Conservation (phyloP, 108 stramenopile species). For the Nitzschia palea region DNA sequence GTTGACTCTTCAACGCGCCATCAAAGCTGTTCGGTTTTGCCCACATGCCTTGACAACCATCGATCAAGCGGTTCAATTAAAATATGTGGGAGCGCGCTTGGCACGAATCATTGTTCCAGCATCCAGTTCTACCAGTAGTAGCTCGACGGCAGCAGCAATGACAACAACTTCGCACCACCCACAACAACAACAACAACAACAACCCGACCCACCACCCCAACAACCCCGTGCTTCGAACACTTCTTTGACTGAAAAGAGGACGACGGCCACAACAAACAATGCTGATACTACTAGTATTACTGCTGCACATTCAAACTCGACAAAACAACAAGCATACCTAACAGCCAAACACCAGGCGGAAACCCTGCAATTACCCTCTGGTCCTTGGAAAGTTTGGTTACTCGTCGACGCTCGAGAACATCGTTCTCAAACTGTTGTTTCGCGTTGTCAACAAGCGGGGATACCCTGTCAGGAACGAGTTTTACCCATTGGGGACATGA, state of each 20-base stretch:
- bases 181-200: background rate
- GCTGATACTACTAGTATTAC: background rate
- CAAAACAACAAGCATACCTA: conserved; percentile 44
- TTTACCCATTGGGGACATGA: conserved; percentile 67
- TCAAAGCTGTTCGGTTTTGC: conserved; percentile 29
- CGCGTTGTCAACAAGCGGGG: conserved; percentile 34
- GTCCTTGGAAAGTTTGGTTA: conserved; percentile 50
- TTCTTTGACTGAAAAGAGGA: background rate
- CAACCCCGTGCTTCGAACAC: background rate
- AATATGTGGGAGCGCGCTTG: conserved; percentile 41
- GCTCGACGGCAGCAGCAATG: background rate
- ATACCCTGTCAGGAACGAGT: conserved; percentile 53
- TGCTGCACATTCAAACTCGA: background rate
- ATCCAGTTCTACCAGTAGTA: too few species aligned
- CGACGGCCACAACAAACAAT: conserved; percentile 2
- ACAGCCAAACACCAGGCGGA: conserved; percentile 26
- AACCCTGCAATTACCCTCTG: conserved; percentile 8
- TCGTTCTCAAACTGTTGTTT: conserved; percentile 31
- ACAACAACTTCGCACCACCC: background rate
- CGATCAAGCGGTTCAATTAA: conserved; percentile 41
- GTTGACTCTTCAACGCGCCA: conserved; percentile 32
- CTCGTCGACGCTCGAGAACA: conserved; percentile 54
- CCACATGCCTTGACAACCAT: conserved; percentile 29
- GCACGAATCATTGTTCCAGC: conserved; percentile 36
- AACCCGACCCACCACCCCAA: background rate